Evolutionary conservation across 1,284 basidiomycete genomes (phyloP).

Genomic region (Trametes sp.): DNA sequence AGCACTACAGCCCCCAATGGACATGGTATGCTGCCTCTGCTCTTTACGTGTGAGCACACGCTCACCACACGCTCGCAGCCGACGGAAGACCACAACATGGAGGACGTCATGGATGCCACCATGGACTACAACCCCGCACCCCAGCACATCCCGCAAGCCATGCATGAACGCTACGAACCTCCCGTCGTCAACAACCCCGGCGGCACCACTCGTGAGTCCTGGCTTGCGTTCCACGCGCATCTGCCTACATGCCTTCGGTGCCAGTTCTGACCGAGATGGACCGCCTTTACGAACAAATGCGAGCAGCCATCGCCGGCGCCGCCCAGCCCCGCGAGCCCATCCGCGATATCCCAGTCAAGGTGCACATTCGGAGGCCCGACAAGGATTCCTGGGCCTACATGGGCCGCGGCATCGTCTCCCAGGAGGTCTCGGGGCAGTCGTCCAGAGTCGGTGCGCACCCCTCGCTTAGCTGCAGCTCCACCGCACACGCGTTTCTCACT

Average conservation of each 20-base stretch:
- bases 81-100: slow-evolving; percentile 35
- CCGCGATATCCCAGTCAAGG: slow-evolving; percentile 80
- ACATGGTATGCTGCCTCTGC: slow-evolving; percentile 17
- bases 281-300: slow-evolving; percentile 35
- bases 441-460: slow-evolving; percentile 73
- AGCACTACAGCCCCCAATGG: slow-evolving; percentile 1
- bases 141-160: slow-evolving; percentile 19
- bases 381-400: slow-evolving; percentile 83
- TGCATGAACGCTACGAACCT: slow-evolving; percentile 16
- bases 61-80: slow-evolving; percentile 6
- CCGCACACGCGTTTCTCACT: slow-evolving; percentile 25
- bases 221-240: slow-evolving; percentile 25
- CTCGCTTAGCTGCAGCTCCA: slow-evolving; percentile 5
- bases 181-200: slow-evolving; percentile 6
- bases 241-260: slow-evolving; percentile 27
- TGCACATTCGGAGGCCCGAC: slow-evolving; percentile 81
- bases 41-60: neutral
- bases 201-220: slow-evolving; percentile 25
- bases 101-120: slow-evolving; percentile 32
- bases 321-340: slow-evolving; percentile 33
- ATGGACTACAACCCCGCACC: slow-evolving; percentile 29
- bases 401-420: slow-evolving; percentile 74
- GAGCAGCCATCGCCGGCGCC: slow-evolving; percentile 28
- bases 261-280: slow-evolving; percentile 37
- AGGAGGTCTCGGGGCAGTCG: slow-evolving; percentile 73